Conservation (phyloP, 2,329 filamentous ascomycete species). For the Sphaerulina vaccinii region DNA sequence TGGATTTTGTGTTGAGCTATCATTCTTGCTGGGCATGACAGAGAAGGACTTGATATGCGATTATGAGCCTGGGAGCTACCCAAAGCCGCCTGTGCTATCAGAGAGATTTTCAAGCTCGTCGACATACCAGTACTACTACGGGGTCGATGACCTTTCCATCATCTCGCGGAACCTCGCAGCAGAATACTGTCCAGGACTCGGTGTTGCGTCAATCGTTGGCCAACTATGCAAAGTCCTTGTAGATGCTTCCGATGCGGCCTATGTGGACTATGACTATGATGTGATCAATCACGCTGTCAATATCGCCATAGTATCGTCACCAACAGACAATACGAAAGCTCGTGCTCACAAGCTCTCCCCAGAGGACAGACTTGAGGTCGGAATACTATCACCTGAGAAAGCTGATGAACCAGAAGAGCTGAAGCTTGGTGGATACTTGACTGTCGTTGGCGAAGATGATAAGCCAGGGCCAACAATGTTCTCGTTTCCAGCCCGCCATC, state of each 20-base stretch:
- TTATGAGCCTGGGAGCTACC: conserved; percentile 40
- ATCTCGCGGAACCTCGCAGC: conserved; percentile 41
- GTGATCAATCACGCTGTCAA: conserved; percentile 64
- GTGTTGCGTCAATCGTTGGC: conserved; percentile 13
- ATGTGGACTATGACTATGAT: conserved; percentile 77
- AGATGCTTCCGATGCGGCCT: conserved; percentile 30
- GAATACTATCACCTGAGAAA: conserved; percentile 67
- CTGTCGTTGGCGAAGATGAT: conserved; percentile 71
- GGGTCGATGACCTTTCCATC: conserved; percentile 56
- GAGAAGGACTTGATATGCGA: conserved; percentile 52
- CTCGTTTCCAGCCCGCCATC: conserved; percentile 78
- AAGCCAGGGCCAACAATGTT: conserved; percentile 75
- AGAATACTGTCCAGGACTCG: conserved; percentile 31
- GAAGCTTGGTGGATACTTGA: conserved; percentile 73
- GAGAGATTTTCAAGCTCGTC: conserved; percentile 63
- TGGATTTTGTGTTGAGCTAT: conserved; percentile 59
- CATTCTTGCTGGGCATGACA: conserved; percentile 54
- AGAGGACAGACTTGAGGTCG: conserved; percentile 65
- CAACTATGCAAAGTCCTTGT: conserved; percentile 19
- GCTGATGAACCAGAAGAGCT: conserved; percentile 69
- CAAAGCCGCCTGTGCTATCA: conserved; percentile 50
- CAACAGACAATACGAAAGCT: neutral
- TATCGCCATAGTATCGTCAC: conserved; percentile 42
- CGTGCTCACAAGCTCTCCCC: conserved; percentile 11
- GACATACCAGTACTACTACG: conserved; percentile 69